phyloP scores from a whole-genome alignment of 805 yeast species.

The Cyberlindnera maritima region DNA sequence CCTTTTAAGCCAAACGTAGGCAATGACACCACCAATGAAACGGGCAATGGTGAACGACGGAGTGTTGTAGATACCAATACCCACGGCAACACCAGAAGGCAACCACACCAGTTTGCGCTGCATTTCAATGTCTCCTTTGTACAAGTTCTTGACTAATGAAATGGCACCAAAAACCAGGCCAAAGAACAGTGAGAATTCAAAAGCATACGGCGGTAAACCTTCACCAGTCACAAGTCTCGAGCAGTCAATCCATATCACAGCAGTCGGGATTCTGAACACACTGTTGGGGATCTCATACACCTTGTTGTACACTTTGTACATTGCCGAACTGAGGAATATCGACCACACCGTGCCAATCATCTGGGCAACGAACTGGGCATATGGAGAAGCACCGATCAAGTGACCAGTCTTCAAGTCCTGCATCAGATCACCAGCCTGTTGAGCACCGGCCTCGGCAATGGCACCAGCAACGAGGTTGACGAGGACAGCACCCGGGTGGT shows the following conservation, averaged over 20 bases:
- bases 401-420: conserved; percentile 96
- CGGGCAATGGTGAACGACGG: conserved; percentile 94
- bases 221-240: conserved; percentile 89
- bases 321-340: conserved; percentile 69
- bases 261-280: conserved; percentile 87
- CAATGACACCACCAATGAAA: conserved; percentile 79
- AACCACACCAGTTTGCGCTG: conserved; percentile 50
- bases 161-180: conserved; percentile 69
- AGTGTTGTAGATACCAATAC: conserved; percentile 91
- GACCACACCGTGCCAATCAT: conserved; percentile 86
- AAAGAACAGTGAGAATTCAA: conserved; percentile 54
- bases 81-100: conserved; percentile 96
- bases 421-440: conserved; percentile 97
- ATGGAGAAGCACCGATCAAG: conserved; percentile 86
- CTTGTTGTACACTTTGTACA: conserved; percentile 77
- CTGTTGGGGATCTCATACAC: conserved; percentile 85
- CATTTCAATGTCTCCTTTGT: conserved; percentile 36
- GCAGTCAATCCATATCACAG: conserved; percentile 95
- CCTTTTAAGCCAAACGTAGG: conserved; percentile 53
- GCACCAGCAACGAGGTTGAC: conserved; percentile 94
- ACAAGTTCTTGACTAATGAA: conserved; percentile 59
- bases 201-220: conserved; percentile 81
- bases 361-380: conserved; percentile 90
- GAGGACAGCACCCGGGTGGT: conserved; percentile 77
- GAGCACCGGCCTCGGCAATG: conserved; percentile 97